Conservation (phyloP, 495 filamentous ascomycete genomes). For the Penicillium robsamsonii region DNA sequence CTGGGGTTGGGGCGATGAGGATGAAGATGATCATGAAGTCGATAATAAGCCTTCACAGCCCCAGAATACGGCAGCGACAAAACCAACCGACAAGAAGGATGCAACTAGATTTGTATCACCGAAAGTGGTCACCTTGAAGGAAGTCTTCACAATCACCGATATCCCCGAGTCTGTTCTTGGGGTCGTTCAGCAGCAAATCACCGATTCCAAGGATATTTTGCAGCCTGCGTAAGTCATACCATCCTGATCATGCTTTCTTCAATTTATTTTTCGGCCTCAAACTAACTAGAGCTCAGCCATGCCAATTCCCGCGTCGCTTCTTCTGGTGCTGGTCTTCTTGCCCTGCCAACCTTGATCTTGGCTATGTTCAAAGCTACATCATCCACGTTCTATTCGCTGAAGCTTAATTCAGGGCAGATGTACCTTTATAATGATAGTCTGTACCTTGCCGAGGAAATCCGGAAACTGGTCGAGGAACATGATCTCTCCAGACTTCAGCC, state of each 20-base stretch:
- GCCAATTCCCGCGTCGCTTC: constrained; percentile 58
- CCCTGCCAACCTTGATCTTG: constrained; percentile 77
- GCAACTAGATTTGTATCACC: constrained; percentile 23
- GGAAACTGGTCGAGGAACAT: constrained; percentile 52
- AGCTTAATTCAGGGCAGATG: constrained; percentile 72
- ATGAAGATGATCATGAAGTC: constrained; percentile 33
- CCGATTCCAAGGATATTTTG: constrained; percentile 65
- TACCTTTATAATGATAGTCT: constrained; percentile 89
- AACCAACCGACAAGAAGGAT: constrained; percentile 19
- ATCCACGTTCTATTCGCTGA: constrained; percentile 69
- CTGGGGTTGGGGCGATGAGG: constrained; percentile 75
- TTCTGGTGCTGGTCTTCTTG: constrained; percentile 72
- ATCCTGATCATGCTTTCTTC: background rate
- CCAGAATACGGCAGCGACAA: constrained; percentile 13
- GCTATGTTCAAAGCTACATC: constrained; percentile 90
- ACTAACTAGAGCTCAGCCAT: constrained; percentile 36
- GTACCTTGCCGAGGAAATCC: constrained; percentile 72
- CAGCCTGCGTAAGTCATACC: constrained; percentile 47
- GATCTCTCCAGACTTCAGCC: constrained; percentile 57
- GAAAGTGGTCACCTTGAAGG: constrained; percentile 73
- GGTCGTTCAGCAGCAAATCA: constrained; percentile 65
- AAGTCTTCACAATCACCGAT: constrained; percentile 83
- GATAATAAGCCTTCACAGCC: constrained; percentile 15
- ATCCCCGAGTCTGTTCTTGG: constrained; percentile 74
- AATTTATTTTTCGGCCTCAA: constrained; percentile 9